Base-by-base conservation (phyloP, 163 green algal genomes). In the Scenedesmus sp. region DNA sequence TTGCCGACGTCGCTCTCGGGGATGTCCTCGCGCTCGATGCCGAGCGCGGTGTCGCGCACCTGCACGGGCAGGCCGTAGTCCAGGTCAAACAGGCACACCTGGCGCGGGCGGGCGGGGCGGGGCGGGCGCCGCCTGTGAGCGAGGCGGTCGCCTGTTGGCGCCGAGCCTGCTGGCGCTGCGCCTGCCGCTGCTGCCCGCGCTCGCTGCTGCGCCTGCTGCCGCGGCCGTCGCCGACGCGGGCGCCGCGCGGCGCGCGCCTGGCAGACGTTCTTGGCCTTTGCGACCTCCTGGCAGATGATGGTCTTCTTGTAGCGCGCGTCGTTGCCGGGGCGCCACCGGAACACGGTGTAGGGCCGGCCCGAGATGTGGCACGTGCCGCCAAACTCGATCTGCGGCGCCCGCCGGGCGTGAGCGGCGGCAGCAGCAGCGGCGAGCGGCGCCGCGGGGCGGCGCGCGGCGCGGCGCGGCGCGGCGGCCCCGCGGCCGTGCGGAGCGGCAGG, bases 241-340 rank as follows among this genome's bases (percentile, higher is more conserved):
- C 51, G 20, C 60, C 5, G n/a, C 20, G 10, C 7, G 60, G 6
- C 14, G 53, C 53, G 31, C 54, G 94, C 91, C 92, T 99, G 96
- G 87, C 96, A 99, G 20, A 99, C 96, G 75, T 99, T 98, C 84
- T 99, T 99, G 17, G 94, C 92, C 79, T 98, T 98, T 39, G 95
- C 93, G n/a, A 98, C 96, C 69, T 98, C 95, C 78, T 98, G 94
- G 81, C 96, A 99, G 72, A 99, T 95, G 80, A 98, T 97, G 22
- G 96, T 99, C 84, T 98, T 98, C 89, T 99, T 99, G 90, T 98
- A 99, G 60, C 95, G 92, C 2, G 96, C 96, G 50, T 99, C 96
- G 63, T 84, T 93, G 44, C 97, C 97, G 5, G 97, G 97, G 4
- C 92, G 80, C 96, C 96, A 99, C 1, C 97, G 84, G 81, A 99